Base-by-base conservation (phyloP, 1,284 basidiomycete species). In the Malassezia vespertilionis region DNA sequence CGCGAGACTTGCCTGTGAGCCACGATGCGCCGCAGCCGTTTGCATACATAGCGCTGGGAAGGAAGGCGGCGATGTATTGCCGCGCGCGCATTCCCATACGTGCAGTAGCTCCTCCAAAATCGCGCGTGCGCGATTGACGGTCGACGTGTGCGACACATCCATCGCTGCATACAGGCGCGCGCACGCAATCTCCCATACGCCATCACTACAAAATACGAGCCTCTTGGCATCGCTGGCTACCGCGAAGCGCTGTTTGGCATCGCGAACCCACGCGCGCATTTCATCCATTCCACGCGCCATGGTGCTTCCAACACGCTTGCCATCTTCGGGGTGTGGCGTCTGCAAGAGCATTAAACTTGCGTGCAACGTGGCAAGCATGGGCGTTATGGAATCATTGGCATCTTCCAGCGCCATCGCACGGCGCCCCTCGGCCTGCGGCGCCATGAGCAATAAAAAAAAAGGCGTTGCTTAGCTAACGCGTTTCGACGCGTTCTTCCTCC, bases 261-360 rank as follows among this genome's bases (percentile, higher is more conserved):
- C 12, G 5, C 10, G 10, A 1, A 20, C 21, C 42, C 48, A 45
- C 2, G 32, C 33, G 5, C 36, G 37, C n/a, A 44, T 18, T 12
- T 23, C 37, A 23, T 51, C 48, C 24, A 51, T 21, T 21, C 37
- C 48, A 10, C 24, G 17, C 8, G 48, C 31, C 33, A 51, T 14
- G n/a, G 48, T 51, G 24, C 42, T 40, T 3, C 48, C 48, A 2
- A 17, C 9, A 8, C 24, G 37, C 15, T 10, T 23, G 28, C 31
- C 39, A 20, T 46, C 48, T 10, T 22, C 21, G 4, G 30, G 12
- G 24, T 51, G 48, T 21, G 48, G 42, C 28, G 21, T 17, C 30
- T 36, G 42, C 2, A 44, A 7, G 15, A 39, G 37, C n/a, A n/a
- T n/a, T n/a, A n/a, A n/a, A n/a, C n/a, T n/a, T n/a, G n/a, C n/a